Percentiles rank a stretch among this genome's conserved stretches.
Evolutionary conservation across 148 eudicot species (phyloP).

Genomic region (Fagopyrum tataricum): DNA sequence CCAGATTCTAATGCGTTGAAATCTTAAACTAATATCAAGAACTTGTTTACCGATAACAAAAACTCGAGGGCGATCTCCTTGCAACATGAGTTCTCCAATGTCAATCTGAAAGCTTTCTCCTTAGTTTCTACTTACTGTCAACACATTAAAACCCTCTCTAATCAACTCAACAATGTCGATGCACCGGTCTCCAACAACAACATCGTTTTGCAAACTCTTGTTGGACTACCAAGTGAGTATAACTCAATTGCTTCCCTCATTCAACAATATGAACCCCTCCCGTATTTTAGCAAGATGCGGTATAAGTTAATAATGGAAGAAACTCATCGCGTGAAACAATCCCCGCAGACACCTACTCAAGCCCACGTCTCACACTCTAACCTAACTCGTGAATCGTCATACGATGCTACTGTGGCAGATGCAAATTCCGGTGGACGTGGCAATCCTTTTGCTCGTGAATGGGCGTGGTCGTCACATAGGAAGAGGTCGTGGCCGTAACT

Average conservation of each 20-base stretch:
- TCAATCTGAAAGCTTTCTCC: neutral
- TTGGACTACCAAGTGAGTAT: neutral
- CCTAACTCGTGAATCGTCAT: too few relatives aligned
- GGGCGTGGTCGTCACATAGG: too few relatives aligned
- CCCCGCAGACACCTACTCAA: too few relatives aligned
- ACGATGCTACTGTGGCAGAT: too few relatives aligned
- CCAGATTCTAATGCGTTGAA: conserved; percentile 13
- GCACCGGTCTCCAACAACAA: conserved; percentile 13
- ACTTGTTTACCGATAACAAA: conserved; percentile 23
- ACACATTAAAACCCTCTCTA: conserved; percentile 3
- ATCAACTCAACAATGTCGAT: conserved; percentile 18
- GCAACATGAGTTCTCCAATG: conserved; percentile 15
- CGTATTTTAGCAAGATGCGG: too few relatives aligned
- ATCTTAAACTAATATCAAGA: conserved; percentile 12
- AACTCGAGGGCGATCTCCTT: conserved; percentile 16
- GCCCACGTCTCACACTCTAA: too few relatives aligned
- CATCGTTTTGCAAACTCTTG: conserved; percentile 12
- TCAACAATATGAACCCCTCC: too few relatives aligned
- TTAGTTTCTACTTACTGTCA: conserved; percentile 16
- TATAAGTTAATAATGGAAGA: too few relatives aligned
- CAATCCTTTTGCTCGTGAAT: too few relatives aligned
- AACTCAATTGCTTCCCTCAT: neutral
- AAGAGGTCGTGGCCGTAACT: too few relatives aligned
- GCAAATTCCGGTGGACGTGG: too few relatives aligned
- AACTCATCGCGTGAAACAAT: too few relatives aligned